phyloP scores from a whole-genome alignment of 345 rosid species.

The Garcia nutans region DNA sequence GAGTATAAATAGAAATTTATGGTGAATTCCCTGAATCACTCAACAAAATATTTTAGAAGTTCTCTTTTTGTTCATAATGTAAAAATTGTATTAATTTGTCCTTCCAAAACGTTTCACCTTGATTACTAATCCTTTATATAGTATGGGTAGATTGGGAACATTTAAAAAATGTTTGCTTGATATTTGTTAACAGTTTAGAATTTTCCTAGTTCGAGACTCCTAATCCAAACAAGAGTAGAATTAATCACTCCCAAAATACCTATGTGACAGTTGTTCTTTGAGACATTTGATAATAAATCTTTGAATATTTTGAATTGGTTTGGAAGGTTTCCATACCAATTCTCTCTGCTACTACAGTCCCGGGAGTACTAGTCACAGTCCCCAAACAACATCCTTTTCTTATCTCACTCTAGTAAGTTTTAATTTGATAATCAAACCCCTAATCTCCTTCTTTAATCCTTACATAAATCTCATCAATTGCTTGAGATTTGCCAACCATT shows the following conservation, averaged over 20 bases:
- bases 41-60: too few species aligned
- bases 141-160: too few species aligned
- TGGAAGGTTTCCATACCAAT: not conserved
- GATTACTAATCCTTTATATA: too few species aligned
- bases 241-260: not conserved
- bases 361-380: too few species aligned
- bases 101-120: too few species aligned
- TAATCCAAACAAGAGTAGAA: not conserved
- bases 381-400: not conserved
- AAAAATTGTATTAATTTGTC: too few species aligned
- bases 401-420: not conserved
- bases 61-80: too few species aligned
- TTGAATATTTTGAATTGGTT: not conserved
- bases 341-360: not conserved
- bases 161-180: too few species aligned
- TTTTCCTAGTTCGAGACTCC: not conserved
- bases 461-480: not conserved
- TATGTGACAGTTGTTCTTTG: not conserved
- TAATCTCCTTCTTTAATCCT: not conserved
- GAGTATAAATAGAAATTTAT: not conserved
- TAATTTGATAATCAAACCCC: not conserved
- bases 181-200: not conserved
- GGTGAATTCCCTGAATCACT: not conserved
- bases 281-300: not conserved
- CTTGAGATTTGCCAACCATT: not conserved